phyloP scores from a whole-genome alignment of 2,329 filamentous ascomycete genomes.

The Huntiella bhutanensis region DNA sequence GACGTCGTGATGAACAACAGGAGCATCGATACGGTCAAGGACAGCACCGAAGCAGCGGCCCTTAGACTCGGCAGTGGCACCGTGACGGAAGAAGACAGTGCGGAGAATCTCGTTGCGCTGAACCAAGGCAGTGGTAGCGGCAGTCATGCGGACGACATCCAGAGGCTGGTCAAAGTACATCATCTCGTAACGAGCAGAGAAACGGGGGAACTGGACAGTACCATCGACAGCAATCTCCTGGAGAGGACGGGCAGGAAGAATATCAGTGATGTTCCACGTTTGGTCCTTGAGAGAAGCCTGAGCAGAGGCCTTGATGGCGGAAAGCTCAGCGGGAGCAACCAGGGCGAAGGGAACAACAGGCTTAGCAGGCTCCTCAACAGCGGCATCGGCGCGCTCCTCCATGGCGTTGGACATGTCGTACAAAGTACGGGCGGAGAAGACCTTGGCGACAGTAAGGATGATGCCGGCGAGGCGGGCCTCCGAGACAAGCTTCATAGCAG shows the following conservation, averaged over 20 bases:
- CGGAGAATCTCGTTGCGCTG: conserved; percentile 43
- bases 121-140: conserved; percentile 36
- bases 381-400: conserved; percentile 19
- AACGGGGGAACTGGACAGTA: conserved; percentile 38
- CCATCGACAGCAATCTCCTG: conserved; percentile 40
- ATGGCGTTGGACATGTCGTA: conserved; percentile 34
- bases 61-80: conserved; percentile 16
- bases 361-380: conserved; percentile 8
- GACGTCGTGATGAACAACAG: conserved; percentile 33
- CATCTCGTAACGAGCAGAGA: conserved; percentile 43
- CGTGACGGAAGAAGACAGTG: conserved; percentile 38
- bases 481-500: conserved; percentile 42
- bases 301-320: conserved; percentile 25
- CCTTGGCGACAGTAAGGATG: conserved; percentile 32
- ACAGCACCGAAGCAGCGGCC: conserved; percentile 37
- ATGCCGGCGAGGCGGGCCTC: conserved; percentile 29
- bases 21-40: conserved; percentile 31
- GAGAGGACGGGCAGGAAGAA: conserved; percentile 38
- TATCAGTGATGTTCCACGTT: conserved; percentile 32
- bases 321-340: background rate
- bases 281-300: conserved; percentile 31
- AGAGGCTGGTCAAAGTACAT: conserved; percentile 38
- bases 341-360: conserved; percentile 30
- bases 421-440: conserved; percentile 30
- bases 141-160: conserved; percentile 28